phyloP scores from a whole-genome alignment of 2,329 filamentous ascomycete genomes.

The Venturiaceae sp. region DNA sequence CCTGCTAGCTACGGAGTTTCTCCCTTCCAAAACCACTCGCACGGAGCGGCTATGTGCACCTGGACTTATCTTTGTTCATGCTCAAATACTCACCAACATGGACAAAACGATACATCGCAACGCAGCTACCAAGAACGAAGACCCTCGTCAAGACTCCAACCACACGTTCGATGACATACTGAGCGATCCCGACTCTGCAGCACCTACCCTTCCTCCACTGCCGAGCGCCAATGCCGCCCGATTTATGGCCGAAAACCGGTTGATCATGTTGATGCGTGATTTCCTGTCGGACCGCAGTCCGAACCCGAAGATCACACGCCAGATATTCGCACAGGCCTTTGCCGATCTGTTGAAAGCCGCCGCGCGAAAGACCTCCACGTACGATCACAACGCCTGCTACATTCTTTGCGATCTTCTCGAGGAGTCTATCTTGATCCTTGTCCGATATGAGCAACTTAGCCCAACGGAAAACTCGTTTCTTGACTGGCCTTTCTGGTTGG shows the following conservation, averaged over 20 bases:
- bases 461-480: constrained; percentile 39
- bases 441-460: constrained; percentile 46
- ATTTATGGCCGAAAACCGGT: constrained; percentile 79
- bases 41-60: constrained; percentile 58
- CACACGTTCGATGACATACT: constrained; percentile 60
- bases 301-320: constrained; percentile 40
- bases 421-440: constrained; percentile 61
- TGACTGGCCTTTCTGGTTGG: constrained; percentile 79
- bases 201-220: constrained; percentile 51
- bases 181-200: constrained; percentile 55
- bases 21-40: constrained; percentile 36
- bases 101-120: constrained; percentile 80
- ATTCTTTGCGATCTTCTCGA: constrained; percentile 87
- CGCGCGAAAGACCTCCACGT: constrained; percentile 66
- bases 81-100: constrained; percentile 68
- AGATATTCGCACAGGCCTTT: constrained; percentile 70
- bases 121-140: constrained; percentile 24
- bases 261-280: constrained; percentile 75
- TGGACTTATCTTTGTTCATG: constrained; percentile 70
- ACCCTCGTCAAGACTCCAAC: constrained; percentile 30
- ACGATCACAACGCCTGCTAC: constrained; percentile 75
- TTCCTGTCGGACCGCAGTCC: constrained; percentile 56
- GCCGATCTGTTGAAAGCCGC: constrained; percentile 63
- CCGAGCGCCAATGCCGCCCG: constrained; percentile 58
- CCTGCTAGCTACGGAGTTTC: constrained; percentile 60